These are phyloP conservation scores for Monosporascus sp. DNA, from an alignment of 2,329 filamentous ascomycete genomes.

Conservation along the genomic window DNA sequence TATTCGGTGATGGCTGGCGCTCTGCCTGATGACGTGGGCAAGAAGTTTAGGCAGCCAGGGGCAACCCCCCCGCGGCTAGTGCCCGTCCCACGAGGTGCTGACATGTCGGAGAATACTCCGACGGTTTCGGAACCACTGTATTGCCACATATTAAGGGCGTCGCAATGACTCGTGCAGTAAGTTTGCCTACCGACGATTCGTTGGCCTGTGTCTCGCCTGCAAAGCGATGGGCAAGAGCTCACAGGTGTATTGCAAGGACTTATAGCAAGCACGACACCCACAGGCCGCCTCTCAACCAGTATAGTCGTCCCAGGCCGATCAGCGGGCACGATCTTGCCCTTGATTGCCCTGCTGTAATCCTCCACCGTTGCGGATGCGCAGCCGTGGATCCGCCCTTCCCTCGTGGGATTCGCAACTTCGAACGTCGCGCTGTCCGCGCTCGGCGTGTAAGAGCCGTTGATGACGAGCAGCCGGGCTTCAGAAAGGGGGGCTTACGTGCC, in stretches of 20 bases:
- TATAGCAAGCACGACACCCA: slow-evolving; percentile 72
- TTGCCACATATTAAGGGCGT: no score
- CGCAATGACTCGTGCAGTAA: no score
- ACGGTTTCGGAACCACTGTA: no score
- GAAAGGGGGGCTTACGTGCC: neutral
- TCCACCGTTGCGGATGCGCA: slow-evolving; percentile 52
- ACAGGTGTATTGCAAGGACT: slow-evolving; percentile 63
- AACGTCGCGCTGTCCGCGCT: slow-evolving; percentile 16
- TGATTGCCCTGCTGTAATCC: slow-evolving; percentile 48
- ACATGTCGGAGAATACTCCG: no score
- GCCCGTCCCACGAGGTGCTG: slow-evolving; percentile 59
- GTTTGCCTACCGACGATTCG: no score
- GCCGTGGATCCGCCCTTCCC: slow-evolving; percentile 46
- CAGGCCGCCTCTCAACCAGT: slow-evolving; percentile 69
- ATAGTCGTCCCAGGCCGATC: slow-evolving; percentile 46
- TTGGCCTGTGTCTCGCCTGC: no score
- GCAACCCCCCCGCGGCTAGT: slow-evolving; percentile 70
- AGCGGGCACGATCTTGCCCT: slow-evolving; percentile 30
- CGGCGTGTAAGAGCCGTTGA: neutral
- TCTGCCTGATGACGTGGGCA: slow-evolving; percentile 60
- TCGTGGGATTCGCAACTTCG: slow-evolving; percentile 1
- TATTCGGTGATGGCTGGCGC: slow-evolving; percentile 62
- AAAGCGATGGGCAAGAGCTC: neutral
- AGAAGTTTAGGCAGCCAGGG: slow-evolving; percentile 69
- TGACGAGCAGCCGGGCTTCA: neutral